phyloP scores from a whole-genome alignment of 352 stramenopile species.

The Phytophthora citricola region DNA sequence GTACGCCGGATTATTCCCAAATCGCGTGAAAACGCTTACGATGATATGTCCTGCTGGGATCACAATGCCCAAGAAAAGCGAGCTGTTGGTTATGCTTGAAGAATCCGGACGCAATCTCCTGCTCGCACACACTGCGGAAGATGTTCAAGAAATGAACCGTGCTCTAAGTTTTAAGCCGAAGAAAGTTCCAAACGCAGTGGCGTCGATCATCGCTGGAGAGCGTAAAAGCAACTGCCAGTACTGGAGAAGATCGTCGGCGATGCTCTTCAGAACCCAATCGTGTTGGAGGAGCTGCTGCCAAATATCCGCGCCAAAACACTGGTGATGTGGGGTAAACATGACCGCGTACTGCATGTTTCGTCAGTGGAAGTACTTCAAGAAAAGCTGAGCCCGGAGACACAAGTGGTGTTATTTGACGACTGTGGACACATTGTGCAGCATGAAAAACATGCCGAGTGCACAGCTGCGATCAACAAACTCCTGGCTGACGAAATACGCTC shows the following conservation, averaged over 20 bases:
- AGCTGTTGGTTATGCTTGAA: slow-evolving; percentile 59
- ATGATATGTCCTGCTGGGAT: slow-evolving; percentile 78
- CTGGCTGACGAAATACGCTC: slow-evolving; percentile 14
- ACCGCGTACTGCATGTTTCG: slow-evolving; percentile 71
- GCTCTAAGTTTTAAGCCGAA: slow-evolving; percentile 45
- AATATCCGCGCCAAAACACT: slow-evolving; percentile 61
- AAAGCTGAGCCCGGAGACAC: slow-evolving; percentile 42
- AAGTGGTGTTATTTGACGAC: slow-evolving; percentile 57
- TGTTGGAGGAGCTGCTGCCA: slow-evolving; percentile 65
- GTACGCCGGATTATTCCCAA: slow-evolving; percentile 64
- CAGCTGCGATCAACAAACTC: slow-evolving; percentile 63
- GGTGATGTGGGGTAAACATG: slow-evolving; percentile 77
- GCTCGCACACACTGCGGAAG: slow-evolving; percentile 59
- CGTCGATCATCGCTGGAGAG: slow-evolving; percentile 43
- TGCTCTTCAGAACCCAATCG: slow-evolving; percentile 50
- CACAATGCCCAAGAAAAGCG: slow-evolving; percentile 69
- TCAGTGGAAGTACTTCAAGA: slow-evolving; percentile 61
- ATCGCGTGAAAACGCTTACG: slow-evolving; percentile 59
- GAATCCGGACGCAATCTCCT: slow-evolving; percentile 70
- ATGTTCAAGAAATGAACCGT: slow-evolving; percentile 62
- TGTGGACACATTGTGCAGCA: slow-evolving; percentile 77
- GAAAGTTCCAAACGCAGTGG: slow-evolving; percentile 43
- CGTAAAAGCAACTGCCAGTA: slow-evolving; percentile 60
- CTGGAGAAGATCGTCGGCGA: slow-evolving; percentile 69
- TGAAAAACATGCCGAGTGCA: slow-evolving; percentile 62